Conservation (phyloP, 2,329 filamentous ascomycete genomes). For the Aureobasidium sp. region DNA sequence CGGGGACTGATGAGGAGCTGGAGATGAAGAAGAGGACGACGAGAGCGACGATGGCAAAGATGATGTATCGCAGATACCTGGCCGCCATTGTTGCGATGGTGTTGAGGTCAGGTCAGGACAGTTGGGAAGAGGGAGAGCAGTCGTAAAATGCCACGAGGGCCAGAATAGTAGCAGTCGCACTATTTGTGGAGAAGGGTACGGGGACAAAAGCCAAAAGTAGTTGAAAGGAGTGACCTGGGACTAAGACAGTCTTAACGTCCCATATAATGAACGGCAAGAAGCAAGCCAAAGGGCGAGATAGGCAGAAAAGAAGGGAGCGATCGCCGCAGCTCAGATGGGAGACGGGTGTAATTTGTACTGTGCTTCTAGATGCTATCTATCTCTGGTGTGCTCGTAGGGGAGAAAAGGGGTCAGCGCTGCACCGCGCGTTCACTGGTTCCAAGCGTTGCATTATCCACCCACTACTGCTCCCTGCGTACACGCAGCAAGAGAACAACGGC, state of each 20-base stretch:
- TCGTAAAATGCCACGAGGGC: constrained; percentile 9
- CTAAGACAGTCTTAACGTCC: constrained; percentile 4
- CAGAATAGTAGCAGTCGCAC: constrained; percentile 10
- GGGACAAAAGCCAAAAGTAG: background rate
- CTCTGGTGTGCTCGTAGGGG: background rate
- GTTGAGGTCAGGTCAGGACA: background rate
- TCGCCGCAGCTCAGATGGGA: background rate
- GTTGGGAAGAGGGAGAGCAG: background rate
- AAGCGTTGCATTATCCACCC: background rate
- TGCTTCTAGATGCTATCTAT: background rate
- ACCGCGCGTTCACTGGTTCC: background rate
- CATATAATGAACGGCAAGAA: constrained; percentile 6
- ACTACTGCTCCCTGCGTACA: background rate
- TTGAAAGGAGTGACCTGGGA: constrained; percentile 5
- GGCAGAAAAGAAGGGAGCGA: background rate
- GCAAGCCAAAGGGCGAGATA: background rate
- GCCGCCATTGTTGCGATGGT: constrained; percentile 51
- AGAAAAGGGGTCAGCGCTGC: background rate
- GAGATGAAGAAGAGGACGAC: constrained; percentile 79
- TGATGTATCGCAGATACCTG: constrained; percentile 64
- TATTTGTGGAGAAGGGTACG: constrained; percentile 14
- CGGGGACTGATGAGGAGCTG: constrained; percentile 43
- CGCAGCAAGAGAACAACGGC: background rate
- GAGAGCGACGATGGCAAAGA: constrained; percentile 71
- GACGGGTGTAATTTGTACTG: constrained; percentile 3